Base-by-base conservation (phyloP, 768 basidiomycete genomes). In the Leccinum subgranulosum region DNA sequence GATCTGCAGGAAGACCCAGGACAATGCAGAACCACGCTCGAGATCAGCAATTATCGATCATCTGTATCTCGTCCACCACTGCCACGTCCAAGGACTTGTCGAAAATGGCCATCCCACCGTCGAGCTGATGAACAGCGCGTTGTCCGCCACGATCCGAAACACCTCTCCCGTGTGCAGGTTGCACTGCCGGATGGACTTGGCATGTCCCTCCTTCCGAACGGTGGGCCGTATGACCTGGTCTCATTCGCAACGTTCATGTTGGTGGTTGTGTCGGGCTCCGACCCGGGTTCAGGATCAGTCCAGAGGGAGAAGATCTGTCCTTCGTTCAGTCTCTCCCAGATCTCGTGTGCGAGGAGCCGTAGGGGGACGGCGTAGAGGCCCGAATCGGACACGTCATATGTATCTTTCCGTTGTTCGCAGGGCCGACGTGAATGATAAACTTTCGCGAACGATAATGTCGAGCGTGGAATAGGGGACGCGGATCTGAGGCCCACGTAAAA, bases 51-150 rank as follows among this genome's bases (percentile, higher is more conserved):
- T 84, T 88, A 98, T 90, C 82, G 15, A 98, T 84, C 89, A 98
- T 90, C 76, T 98, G 97, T 49, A 99, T 98, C 76, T 99, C 96
- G 70, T 98, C 97, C 48, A 99, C 79, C 49, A 99, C 94, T 0
- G 86, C 94, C 23, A 98, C 93, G 52, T 96, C 92, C 54, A 75
- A 76, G 4, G 58, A 58, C n/a, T 49, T 60, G 2, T 61, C 59
- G 10, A 76, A 61, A 6, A 79, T 76, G 33, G 90, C 71, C 23
- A 23, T 1, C 23, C 97, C 63, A 98, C 88, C 3, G 97, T 99
- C 69, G 91, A 94, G 67, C 23, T 23, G 1, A 23, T 23, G 23
- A 23, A 3, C 23, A 3, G 23, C 3, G 23, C 3, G 23, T 23
- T 23, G 23, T 23, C 23, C 23, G 23, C 23, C 23, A 23, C 23